phyloP scores from a whole-genome alignment of 2,329 filamentous ascomycete species.

The Eutypella sp. region DNA sequence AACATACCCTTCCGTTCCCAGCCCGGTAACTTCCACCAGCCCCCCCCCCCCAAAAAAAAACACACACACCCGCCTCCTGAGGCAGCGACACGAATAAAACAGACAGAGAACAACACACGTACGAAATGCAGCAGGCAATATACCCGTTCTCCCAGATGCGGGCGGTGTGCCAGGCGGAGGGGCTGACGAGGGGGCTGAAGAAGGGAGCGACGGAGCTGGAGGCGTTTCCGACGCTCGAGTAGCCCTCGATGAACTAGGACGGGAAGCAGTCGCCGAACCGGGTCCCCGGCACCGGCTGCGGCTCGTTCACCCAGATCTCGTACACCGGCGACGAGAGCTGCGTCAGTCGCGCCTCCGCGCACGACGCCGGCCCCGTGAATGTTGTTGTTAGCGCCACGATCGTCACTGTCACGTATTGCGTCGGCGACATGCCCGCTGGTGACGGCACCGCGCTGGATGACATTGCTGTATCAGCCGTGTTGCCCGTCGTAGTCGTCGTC shows the following conservation, averaged over 20 bases:
- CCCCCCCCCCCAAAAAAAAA: not conserved
- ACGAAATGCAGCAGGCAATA: constrained; percentile 18
- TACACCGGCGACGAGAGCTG: constrained; percentile 15
- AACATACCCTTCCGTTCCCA: not conserved
- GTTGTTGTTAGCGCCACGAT: constrained; percentile 12
- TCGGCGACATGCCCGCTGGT: constrained; percentile 1
- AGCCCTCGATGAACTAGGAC: constrained; percentile 10
- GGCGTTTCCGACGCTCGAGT: constrained; percentile 12
- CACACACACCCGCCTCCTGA: too few species aligned
- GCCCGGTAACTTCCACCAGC: not conserved
- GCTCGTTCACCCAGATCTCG: constrained; percentile 16
- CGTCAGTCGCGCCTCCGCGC: constrained; percentile 11
- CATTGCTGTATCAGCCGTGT: not conserved
- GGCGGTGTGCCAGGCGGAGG: constrained; percentile 9
- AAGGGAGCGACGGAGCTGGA: constrained; percentile 16
- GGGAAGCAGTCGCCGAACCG: constrained; percentile 15
- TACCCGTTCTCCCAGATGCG: constrained; percentile 11
- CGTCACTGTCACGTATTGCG: constrained; percentile 12
- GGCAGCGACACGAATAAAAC: too few species aligned
- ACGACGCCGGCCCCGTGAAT: constrained; percentile 14
- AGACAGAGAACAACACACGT: constrained; percentile 3
- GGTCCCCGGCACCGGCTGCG: constrained; percentile 11
- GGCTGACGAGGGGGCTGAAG: constrained; percentile 15
- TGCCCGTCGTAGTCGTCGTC: too few species aligned
- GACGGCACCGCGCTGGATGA: not conserved